Percentiles rank a stretch among this genome's conserved stretches.
These are phyloP conservation scores for Termitomyces bulborhizus DNA, from an alignment of 768 basidiomycete genomes.

Conservation along the genomic window DNA sequence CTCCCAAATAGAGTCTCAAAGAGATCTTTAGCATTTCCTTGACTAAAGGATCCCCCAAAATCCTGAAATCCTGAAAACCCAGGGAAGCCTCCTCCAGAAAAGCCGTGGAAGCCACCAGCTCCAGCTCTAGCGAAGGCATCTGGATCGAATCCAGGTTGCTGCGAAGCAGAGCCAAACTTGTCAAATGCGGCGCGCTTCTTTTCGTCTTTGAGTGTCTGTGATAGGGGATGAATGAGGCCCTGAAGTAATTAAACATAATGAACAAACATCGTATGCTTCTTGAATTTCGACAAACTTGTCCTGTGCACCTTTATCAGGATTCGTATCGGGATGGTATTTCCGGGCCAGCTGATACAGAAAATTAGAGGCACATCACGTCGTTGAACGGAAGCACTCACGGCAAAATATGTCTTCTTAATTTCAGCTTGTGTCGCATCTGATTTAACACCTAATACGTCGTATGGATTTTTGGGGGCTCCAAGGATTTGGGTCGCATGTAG, in stretches of 20 bases:
- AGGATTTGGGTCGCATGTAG: conserved; percentile 65
- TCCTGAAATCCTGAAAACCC: conserved; percentile 71
- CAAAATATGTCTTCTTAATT: conserved; percentile 97
- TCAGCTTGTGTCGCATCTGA: conserved; percentile 79
- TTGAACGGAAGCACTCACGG: conserved; percentile 46
- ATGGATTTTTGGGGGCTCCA: conserved; percentile 73
- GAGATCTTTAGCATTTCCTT: conserved; percentile 51
- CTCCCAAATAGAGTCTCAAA: conserved; percentile 85
- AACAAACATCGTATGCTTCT: conserved; percentile 84
- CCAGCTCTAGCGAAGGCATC: conserved; percentile 59
- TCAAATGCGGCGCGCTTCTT: conserved; percentile 90
- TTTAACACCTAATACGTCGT: conserved; percentile 83
- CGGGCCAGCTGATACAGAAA: conserved; percentile 72
- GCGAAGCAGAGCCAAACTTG: conserved; percentile 87
- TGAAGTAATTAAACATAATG: conserved; percentile 5
- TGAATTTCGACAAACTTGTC: conserved; percentile 97
- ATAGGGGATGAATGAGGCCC: conserved; percentile 9
- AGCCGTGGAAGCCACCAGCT: conserved; percentile 38
- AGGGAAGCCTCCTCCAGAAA: conserved; percentile 43
- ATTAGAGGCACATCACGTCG: conserved; percentile 5
- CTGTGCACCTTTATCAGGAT: conserved; percentile 84
- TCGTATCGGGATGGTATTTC: conserved; percentile 97
- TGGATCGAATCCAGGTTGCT: conserved; percentile 92
- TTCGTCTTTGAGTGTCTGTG: conserved; percentile 87
- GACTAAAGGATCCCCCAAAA: conserved; percentile 56